Conservation (phyloP, 306 rosid species). For the Argentina anserina region DNA sequence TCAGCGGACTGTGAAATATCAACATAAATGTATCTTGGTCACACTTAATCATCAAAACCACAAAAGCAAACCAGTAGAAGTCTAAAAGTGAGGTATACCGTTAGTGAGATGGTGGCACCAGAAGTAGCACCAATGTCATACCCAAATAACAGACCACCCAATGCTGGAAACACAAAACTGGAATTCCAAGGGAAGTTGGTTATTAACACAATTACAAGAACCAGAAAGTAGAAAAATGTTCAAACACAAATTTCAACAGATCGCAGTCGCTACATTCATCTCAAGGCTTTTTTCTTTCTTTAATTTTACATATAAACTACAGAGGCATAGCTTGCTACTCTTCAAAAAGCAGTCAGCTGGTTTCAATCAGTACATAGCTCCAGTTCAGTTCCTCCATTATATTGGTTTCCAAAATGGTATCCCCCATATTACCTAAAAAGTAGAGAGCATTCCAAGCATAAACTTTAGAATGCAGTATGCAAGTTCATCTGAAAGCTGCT, state of each 20-base stretch:
- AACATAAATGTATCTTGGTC: slow-evolving; percentile 9
- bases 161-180: slow-evolving; percentile 91
- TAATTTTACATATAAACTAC: background rate
- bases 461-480: background rate
- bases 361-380: background rate
- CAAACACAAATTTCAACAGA: background rate
- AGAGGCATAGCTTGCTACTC: background rate
- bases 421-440: background rate
- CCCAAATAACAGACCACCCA: slow-evolving; percentile 96
- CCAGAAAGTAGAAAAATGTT: background rate
- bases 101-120: slow-evolving; percentile 82
- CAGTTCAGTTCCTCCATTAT: background rate
- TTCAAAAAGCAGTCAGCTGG: slow-evolving; percentile 1
- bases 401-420: background rate
- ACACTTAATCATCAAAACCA: slow-evolving; percentile 10
- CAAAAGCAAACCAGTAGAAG: slow-evolving; percentile 8
- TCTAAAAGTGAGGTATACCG: slow-evolving; percentile 41
- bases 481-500: background rate
- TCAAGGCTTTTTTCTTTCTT: slow-evolving; percentile 5
- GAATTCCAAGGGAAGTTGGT: slow-evolving; percentile 23
- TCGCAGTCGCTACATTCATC: background rate
- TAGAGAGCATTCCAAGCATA: background rate
- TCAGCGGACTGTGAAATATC: slow-evolving; percentile 70
- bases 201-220: slow-evolving; percentile 2
- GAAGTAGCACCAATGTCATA: slow-evolving; percentile 98